These are phyloP conservation scores for Pythium aristosporum DNA, from an alignment of 352 stramenopile genomes.

Conservation along the genomic window DNA sequence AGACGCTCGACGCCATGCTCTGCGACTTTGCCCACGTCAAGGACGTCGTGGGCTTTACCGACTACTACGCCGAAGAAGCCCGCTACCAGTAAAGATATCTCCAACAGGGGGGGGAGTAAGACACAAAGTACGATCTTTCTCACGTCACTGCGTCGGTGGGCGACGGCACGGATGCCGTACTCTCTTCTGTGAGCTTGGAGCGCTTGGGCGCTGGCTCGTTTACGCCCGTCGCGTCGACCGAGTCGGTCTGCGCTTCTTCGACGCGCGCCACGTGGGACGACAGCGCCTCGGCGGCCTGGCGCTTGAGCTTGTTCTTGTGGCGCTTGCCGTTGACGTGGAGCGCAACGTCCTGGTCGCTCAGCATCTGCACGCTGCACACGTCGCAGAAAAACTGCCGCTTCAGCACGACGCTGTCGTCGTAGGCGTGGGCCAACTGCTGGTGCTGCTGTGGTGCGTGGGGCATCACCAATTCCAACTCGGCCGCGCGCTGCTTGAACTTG, in stretches of 20 bases:
- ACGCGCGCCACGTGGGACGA: constrained; percentile 43
- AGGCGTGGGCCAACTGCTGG: constrained; percentile 23
- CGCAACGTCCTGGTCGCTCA: constrained; percentile 70
- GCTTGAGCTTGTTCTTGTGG: constrained; percentile 79
- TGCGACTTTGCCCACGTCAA: constrained; percentile 90
- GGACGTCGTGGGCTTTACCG: constrained; percentile 92
- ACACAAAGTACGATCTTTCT: neutral
- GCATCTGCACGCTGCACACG: constrained; percentile 62
- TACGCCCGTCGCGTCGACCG: neutral
- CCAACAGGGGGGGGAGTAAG: no score
- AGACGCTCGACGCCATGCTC: constrained; percentile 81
- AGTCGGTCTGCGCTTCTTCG: neutral
- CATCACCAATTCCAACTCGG: constrained; percentile 27
- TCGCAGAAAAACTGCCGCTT: constrained; percentile 67
- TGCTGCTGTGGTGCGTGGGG: constrained; percentile 19
- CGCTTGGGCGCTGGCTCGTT: constrained; percentile 7
- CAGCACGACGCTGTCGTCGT: constrained; percentile 44
- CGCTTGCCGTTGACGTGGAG: constrained; percentile 79
- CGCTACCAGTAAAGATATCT: constrained; percentile 32
- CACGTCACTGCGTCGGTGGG: neutral
- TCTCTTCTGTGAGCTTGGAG: neutral
- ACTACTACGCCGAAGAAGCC: constrained; percentile 88
- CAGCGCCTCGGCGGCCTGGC: constrained; percentile 43
- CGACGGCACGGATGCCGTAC: neutral
- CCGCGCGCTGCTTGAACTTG: constrained; percentile 44